Evolutionary conservation across 257 asterid genomes (phyloP), one percentile per base, ranked within the genome.

Genomic region (Solanum gandarillasii): DNA sequence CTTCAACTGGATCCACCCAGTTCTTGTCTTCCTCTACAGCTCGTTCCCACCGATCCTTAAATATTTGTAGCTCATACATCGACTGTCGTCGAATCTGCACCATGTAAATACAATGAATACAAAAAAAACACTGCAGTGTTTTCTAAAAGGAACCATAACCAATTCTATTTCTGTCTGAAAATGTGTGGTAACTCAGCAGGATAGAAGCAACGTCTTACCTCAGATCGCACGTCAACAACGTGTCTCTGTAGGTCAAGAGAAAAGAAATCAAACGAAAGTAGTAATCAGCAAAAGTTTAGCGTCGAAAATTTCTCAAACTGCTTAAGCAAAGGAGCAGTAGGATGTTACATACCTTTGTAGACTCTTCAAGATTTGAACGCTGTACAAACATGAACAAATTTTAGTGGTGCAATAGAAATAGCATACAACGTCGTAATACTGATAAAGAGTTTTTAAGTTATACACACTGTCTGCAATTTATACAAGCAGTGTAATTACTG

Each of bases 21-120:
- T 90, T 85, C 71, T 81, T 87, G 90, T 95, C 99, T 83, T 93
- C 95, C 91, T 91, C 89, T 10, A 92, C 93, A 1, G 99, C 99
- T 67, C 84, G 67, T 38, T 95, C 95, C 99, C 99, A 96, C 39
- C 99, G 90, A 31, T 95, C 95, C 89, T 92, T 94, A 35, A 95
- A 96, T 82, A 82, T 90, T 83, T 90, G 93, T 70, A 93, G 97
- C 90, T 96, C 98, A 83, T 89, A 62, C 0, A 96, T 93, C 0
- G 99, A 94, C 83, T 48, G 43, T 31, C 86, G 62, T 29, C 86
- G 41, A 82, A 82, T 82, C 86, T 82, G 86, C 70, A 48, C 36
- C 60, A 39, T 29, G 43, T 27, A 2, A 82, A 29, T 18, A 46
- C 34, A 38, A 39, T 82, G 43, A 18, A 9, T 0, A 13, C 5